Evolutionary conservation across 2,329 filamentous ascomycete genomes (phyloP).

Genomic region (Stemphylium vesicarium): DNA sequence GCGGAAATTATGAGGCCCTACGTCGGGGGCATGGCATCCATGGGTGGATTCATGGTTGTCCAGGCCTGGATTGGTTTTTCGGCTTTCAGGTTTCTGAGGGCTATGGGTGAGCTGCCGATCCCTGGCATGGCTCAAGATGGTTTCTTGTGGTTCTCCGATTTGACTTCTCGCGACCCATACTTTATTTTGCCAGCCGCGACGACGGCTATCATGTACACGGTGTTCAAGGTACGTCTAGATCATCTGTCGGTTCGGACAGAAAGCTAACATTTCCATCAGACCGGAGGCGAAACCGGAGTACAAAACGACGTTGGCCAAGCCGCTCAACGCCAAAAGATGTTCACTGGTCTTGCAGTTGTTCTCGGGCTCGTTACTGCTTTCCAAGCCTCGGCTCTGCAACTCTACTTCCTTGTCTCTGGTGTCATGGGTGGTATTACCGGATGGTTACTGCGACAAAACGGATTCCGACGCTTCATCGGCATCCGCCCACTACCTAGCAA

Average conservation of each 20-base stretch:
- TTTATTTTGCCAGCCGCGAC: constrained; percentile 73
- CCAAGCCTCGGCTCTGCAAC: constrained; percentile 64
- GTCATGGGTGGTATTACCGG: constrained; percentile 50
- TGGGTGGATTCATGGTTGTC: constrained; percentile 62
- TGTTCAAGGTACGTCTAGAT: constrained; percentile 62
- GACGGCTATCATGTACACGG: constrained; percentile 62
- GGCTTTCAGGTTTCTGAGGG: constrained; percentile 76
- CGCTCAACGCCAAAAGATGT: constrained; percentile 49
- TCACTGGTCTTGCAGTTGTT: constrained; percentile 60
- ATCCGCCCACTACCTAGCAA: constrained; percentile 39
- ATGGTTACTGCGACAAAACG: constrained; percentile 45
- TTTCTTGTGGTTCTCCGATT: constrained; percentile 77
- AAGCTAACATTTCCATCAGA: constrained; percentile 40
- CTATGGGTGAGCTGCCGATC: constrained; percentile 79
- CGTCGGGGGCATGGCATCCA: constrained; percentile 29
- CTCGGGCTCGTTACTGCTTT: constrained; percentile 61
- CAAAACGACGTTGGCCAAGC: constrained; percentile 23
- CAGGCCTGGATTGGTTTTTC: constrained; percentile 78
- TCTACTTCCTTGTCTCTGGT: constrained; percentile 64
- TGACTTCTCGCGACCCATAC: constrained; percentile 78
- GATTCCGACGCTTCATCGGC: constrained; percentile 47
- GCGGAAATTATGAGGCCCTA: constrained; percentile 55
- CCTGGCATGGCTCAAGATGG: constrained; percentile 76
- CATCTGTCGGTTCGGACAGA: constrained; percentile 3
- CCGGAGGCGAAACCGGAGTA: constrained; percentile 59